phyloP scores from a whole-genome alignment of 805 yeast species.

The Tanozyma kutaoensis region DNA sequence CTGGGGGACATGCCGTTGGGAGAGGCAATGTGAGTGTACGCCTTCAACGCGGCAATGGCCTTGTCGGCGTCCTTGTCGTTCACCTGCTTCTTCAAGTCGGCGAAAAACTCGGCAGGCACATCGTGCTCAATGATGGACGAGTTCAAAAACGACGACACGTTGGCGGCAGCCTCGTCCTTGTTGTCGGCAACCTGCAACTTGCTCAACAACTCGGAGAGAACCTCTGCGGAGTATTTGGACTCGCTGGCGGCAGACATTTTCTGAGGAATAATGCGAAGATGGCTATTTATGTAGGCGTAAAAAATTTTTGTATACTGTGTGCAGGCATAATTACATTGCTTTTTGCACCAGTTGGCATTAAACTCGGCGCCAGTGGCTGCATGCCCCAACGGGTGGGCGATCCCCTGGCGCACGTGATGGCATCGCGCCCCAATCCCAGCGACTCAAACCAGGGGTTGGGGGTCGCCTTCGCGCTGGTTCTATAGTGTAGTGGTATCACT shows the following conservation, averaged over 20 bases:
- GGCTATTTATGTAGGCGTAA: too few relatives aligned
- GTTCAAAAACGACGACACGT: slow-evolving; percentile 86
- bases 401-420: too few relatives aligned
- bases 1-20: slow-evolving; percentile 71
- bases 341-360: too few relatives aligned
- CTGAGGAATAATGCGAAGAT: slow-evolving; percentile 2
- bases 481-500: slow-evolving; percentile 3
- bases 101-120: slow-evolving; percentile 83
- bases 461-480: too few relatives aligned
- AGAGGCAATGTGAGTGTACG: slow-evolving; percentile 76
- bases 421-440: too few relatives aligned
- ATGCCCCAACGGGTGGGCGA: too few relatives aligned
- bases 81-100: slow-evolving; percentile 61
- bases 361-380: too few relatives aligned
- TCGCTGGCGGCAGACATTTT: slow-evolving; percentile 43
- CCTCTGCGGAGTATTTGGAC: slow-evolving; percentile 57
- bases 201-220: slow-evolving; percentile 85
- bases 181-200: slow-evolving; percentile 89
- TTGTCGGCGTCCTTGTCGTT: slow-evolving; percentile 52
- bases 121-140: slow-evolving; percentile 98
- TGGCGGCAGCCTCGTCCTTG: slow-evolving; percentile 75
- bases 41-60: slow-evolving; percentile 70
- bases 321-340: too few relatives aligned
- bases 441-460: too few relatives aligned
- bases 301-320: too few relatives aligned